These are phyloP conservation scores for Plantago ovata DNA, from an alignment of 257 asterid species.

Conservation along the genomic window DNA sequence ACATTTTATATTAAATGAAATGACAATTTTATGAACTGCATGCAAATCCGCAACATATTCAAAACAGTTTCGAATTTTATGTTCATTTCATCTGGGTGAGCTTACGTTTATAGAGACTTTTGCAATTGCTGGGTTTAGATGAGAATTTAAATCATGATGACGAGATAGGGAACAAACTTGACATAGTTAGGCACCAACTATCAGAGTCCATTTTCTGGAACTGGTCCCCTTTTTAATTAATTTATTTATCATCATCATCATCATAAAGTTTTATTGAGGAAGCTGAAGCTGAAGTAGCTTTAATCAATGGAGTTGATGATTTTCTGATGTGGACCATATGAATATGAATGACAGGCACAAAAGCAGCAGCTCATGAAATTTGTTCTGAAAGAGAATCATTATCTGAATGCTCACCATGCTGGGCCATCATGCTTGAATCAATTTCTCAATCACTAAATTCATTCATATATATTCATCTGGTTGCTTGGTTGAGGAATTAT, in stretches of 20 bases:
- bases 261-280: constrained; percentile 3
- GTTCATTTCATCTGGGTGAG: too few species aligned
- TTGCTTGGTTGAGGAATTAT: too few species aligned
- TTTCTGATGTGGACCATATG: constrained; percentile 17
- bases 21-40: too few species aligned
- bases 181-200: constrained; percentile 29
- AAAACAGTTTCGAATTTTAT: too few species aligned
- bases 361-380: constrained; percentile 9
- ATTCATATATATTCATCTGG: too few species aligned
- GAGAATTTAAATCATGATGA: too few species aligned
- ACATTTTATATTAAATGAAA: too few species aligned
- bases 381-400: constrained; percentile 16
- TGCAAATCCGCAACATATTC: too few species aligned
- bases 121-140: too few species aligned
- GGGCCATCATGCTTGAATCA: constrained; percentile 25
- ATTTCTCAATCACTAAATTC: too few species aligned
- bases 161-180: constrained; percentile 1
- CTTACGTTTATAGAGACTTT: too few species aligned
- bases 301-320: not conserved
- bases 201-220: constrained; percentile 19
- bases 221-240: constrained; percentile 24
- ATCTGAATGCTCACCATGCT: constrained; percentile 17
- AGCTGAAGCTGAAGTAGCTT: too few species aligned
- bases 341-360: not conserved
- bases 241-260: constrained; percentile 17